Base-by-base conservation (phyloP, 768 basidiomycete genomes). In the Suillus hirtellus region DNA sequence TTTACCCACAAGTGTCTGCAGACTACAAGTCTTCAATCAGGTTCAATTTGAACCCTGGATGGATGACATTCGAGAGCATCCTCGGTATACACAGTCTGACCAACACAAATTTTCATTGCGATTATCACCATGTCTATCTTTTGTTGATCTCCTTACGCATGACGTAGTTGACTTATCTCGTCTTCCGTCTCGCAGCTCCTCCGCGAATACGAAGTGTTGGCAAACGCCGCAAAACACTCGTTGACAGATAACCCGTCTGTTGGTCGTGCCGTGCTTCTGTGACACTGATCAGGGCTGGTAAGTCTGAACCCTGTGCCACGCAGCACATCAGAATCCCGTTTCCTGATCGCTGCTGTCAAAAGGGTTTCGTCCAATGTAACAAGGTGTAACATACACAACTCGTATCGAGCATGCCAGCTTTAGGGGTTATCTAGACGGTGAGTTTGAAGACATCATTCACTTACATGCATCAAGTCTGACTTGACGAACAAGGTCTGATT, bases 301-400 rank as follows among this genome's bases (percentile, higher is more conserved):
- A 31, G 50, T 52, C 27, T 31, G 50, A 52, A 52, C 50, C 50
- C 50, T 52, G 31, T 27, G 27, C 50, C 50, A 52, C 50, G 17
- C 15, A 52, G 15, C 15, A 27, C 27, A 52, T 52, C 27, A 34
- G 27, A 52, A 52, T 52, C 27, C 4, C 27, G 3, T 52, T 52
- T 52, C 15, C 17, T 52, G 27, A 52, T 52, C 27, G 17, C 9
- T 52, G 50, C 17, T 31, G 17, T 34, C 31, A 8, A 27, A 49
- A 49, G 21, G 21, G 47, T 27, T 27, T 8, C 15, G 49, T 15
- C 15, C 24, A 50, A 10, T 52, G 50, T 52, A 21, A 52, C 17
- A 17, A 31, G 50, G 17, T 52, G 50, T 19, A 34, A 52, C 27
- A 34, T 27, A 19, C 27, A 52, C 50, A 52, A 9, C 15, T 31